Percentiles rank a stretch among this genome's conserved stretches.
phyloP scores from a whole-genome alignment of 805 yeast genomes.

The Yarrowia sp. region DNA sequence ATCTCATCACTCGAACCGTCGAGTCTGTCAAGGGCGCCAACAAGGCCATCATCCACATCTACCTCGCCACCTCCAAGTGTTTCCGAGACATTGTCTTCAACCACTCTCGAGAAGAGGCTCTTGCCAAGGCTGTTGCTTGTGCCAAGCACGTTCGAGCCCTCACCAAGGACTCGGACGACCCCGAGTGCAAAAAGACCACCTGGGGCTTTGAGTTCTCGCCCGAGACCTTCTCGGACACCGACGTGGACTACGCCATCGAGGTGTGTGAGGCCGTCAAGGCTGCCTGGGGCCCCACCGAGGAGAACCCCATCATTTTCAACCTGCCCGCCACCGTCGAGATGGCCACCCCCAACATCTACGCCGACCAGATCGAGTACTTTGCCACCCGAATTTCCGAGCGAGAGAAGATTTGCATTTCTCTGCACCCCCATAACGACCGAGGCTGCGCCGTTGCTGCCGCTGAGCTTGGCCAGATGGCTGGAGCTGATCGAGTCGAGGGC shows the following conservation, averaged over 20 bases:
- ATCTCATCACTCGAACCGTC: conserved; percentile 65
- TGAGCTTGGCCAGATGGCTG: conserved; percentile 76
- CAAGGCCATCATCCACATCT: conserved; percentile 71
- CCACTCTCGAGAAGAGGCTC: conserved; percentile 54
- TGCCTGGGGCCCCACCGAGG: conserved; percentile 69
- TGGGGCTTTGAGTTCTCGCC: conserved; percentile 83
- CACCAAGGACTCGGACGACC: conserved; percentile 62
- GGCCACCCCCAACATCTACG: conserved; percentile 76
- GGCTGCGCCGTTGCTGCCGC: conserved; percentile 91
- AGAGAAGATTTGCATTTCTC: conserved; percentile 67
- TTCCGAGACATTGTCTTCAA: conserved; percentile 72
- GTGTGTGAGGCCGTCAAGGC: conserved; percentile 72
- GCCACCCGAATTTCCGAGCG: conserved; percentile 59
- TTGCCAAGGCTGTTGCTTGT: conserved; percentile 60
- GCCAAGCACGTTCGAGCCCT: conserved; percentile 60
- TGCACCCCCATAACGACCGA: conserved; percentile 82
- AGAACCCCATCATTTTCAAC: conserved; percentile 71
- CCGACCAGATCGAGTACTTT: conserved; percentile 81
- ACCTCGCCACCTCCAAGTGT: conserved; percentile 71
- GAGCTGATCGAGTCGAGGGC: conserved; percentile 87
- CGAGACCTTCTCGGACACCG: conserved; percentile 73
- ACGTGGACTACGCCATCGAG: conserved; percentile 58
- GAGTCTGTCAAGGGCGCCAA: conserved; percentile 74
- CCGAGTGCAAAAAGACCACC: conserved; percentile 49
- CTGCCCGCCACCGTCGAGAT: conserved; percentile 84